Evolutionary conservation across 2,329 filamentous ascomycete genomes (phyloP).

Genomic region (Coniella vitis): DNA sequence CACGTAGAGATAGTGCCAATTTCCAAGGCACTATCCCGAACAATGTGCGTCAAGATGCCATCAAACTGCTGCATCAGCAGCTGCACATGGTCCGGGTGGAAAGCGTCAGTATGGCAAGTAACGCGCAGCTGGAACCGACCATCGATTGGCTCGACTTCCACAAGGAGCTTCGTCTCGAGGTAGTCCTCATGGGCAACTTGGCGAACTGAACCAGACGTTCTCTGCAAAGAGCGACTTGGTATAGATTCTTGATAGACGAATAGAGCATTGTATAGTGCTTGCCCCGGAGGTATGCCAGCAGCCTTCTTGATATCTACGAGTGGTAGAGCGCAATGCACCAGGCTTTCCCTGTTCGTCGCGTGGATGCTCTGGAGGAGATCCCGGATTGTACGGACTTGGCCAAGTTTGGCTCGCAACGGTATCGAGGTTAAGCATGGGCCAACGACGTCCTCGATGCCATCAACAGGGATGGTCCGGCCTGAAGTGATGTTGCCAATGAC

Average conservation of each 20-base stretch:
- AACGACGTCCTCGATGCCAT: conserved; percentile 63
- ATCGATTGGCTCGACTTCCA: conserved; percentile 65
- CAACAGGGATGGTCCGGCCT: conserved; percentile 67
- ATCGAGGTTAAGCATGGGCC: conserved; percentile 76
- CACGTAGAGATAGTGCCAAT: conserved; percentile 20
- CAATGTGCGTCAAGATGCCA: conserved; percentile 32
- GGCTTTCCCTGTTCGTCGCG: conserved; percentile 54
- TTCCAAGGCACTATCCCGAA: conserved; percentile 21
- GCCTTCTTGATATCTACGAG: conserved; percentile 63
- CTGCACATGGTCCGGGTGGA: conserved; percentile 49
- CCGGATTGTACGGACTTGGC: conserved; percentile 39
- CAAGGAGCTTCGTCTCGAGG: conserved; percentile 66
- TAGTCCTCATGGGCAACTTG: conserved; percentile 60
- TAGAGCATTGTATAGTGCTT: conserved; percentile 66
- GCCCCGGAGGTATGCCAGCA: conserved; percentile 45
- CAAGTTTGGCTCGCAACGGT: conserved; percentile 60
- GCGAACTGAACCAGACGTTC: conserved; percentile 30
- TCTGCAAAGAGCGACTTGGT: conserved; percentile 23
- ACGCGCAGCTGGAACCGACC: conserved; percentile 35
- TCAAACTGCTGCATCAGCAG: conserved; percentile 57
- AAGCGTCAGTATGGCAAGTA: conserved; percentile 39
- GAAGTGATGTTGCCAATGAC: conserved; percentile 76
- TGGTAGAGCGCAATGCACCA: conserved; percentile 57
- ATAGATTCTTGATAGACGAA: conserved; percentile 81
- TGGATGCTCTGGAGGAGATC: conserved; percentile 63